These are phyloP conservation scores for Penicillium sp. DNA, from an alignment of 2,329 filamentous ascomycete genomes.

Conservation along the genomic window DNA sequence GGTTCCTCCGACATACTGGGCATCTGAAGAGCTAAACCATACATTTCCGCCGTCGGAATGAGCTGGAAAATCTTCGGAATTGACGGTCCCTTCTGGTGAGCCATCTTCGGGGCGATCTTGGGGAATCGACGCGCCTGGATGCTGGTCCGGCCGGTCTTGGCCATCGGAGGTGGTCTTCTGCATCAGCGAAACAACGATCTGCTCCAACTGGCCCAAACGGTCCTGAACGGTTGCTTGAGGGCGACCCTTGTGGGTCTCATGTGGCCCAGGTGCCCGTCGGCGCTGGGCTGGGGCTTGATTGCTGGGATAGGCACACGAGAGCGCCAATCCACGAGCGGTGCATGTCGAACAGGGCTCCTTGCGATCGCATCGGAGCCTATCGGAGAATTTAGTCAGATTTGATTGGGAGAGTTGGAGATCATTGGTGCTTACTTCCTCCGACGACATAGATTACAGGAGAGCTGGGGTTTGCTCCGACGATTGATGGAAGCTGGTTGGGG, in stretches of 20 bases:
- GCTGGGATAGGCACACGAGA: background rate
- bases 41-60: background rate
- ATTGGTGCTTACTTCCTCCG: conserved; percentile 32
- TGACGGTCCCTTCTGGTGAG: background rate
- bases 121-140: background rate
- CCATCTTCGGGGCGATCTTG: no score
- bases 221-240: conserved; percentile 45
- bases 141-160: background rate
- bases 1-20: conserved; percentile 24
- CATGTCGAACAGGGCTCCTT: background rate
- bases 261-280: background rate
- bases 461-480: conserved; percentile 32
- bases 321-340: background rate
- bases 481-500: background rate
- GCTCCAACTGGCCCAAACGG: conserved; percentile 56
- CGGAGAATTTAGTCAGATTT: background rate
- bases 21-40: background rate
- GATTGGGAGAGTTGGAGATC: background rate
- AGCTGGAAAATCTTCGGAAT: background rate
- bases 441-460: conserved; percentile 38
- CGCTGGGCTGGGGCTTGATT: background rate
- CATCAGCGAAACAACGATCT: conserved; percentile 55
- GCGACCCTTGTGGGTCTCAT: background rate
- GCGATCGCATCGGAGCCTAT: background rate
- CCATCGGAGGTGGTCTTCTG: background rate